Evolutionary conservation across 1,139 yeast genomes (phyloP), one percentile per base, ranked within the genome.

Genomic region (Hansenula sp.): DNA sequence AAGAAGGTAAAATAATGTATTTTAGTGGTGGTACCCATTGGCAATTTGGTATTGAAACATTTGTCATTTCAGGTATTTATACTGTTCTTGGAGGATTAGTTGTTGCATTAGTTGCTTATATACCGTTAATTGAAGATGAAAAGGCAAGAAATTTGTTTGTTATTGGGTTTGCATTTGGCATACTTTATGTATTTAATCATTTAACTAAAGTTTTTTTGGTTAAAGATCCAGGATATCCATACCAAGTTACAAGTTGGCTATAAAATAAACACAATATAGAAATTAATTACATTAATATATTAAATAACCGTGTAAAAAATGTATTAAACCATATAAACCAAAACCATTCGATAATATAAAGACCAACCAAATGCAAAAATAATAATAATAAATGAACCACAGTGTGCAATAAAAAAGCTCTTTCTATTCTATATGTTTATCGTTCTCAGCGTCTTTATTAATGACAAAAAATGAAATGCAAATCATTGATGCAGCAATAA

Each of bases 391-490:
- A 22, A 16, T 18, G 5, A 14, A 7, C 6, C 20, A 20, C 7
- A 14, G 24, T 11, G 4, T 13, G 25, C 26, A 28, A 31, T n/a
- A 14, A 22, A n/a, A 30, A 6, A n/a, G 12, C 8, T 7, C 12
- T 11, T 12, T 31, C 19, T 26, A 47, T n/a, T 44, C 47, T 7
- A 38, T 26, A 36, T 51, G 51, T 39, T 56, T 64, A 29, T 80
- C 90, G 16, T 68, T 72, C 53, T 79, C 77, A 48, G 88, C 95
- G 51, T 82, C 88, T 49, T 72, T 77, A 61, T 90, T 90, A 37
- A 92, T 82, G 39, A 85, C 79, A 52, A 89, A 76, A 59, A 92
- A 92, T 1, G 97, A 92, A 34, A 79, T 65, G 31, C 90, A 79
- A 33, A 92, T 95, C 39, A 88, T 68, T 2, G 65, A 57, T 0